Evolutionary conservation across 2,329 filamentous ascomycete genomes (phyloP).

Genomic region (Penicillium sp.): DNA sequence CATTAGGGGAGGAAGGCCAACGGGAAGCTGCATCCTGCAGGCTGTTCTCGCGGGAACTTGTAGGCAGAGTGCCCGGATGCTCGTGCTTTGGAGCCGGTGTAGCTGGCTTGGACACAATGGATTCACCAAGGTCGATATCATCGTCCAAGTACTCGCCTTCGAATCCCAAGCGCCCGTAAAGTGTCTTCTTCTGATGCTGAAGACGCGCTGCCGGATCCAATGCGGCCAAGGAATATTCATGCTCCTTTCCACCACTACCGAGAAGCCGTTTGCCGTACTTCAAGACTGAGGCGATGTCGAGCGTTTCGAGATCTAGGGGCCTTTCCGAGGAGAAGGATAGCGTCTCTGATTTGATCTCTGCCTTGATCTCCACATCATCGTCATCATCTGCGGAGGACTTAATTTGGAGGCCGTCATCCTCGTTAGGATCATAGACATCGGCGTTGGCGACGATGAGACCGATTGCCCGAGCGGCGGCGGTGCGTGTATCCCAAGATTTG

Average conservation of each 20-base stretch:
- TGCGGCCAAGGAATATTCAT: constrained; percentile 76
- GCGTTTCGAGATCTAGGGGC: constrained; percentile 62
- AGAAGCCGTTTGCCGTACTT: constrained; percentile 78
- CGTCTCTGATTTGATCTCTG: constrained; percentile 37
- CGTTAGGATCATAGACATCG: constrained; percentile 80
- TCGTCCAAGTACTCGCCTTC: constrained; percentile 80
- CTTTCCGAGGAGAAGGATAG: constrained; percentile 45
- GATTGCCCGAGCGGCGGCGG: constrained; percentile 86
- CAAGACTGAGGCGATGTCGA: constrained; percentile 75
- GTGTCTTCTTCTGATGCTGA: constrained; percentile 81
- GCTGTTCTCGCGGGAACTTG: constrained; percentile 39
- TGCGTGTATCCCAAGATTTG: constrained; percentile 95
- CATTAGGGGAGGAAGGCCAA: constrained; percentile 43
- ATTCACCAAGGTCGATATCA: constrained; percentile 62
- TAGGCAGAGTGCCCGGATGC: constrained; percentile 42
- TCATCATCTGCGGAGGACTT: constrained; percentile 48
- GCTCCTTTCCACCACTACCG: constrained; percentile 70
- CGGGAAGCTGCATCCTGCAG: constrained; percentile 38
- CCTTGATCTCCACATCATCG: constrained; percentile 36
- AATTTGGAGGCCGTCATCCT: constrained; percentile 53
- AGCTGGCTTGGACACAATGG: constrained; percentile 41
- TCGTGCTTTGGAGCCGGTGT: constrained; percentile 46
- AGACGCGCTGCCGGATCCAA: constrained; percentile 77
- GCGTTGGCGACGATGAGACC: constrained; percentile 91
- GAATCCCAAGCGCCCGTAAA: constrained; percentile 74